Base-by-base conservation (phyloP, 306 rosid genomes). In the Trichosanthes truncata region DNA sequence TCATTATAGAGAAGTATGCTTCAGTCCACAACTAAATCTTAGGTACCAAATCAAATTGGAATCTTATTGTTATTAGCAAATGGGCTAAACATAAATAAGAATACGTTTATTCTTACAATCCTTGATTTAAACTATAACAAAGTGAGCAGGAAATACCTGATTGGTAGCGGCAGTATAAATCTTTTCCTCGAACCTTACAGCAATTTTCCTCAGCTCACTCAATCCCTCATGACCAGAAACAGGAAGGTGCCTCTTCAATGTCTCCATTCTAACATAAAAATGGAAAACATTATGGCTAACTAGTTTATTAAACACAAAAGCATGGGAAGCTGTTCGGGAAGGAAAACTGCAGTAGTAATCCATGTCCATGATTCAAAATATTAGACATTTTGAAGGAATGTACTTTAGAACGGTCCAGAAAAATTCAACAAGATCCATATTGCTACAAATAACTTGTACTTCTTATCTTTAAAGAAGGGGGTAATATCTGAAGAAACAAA, bases 101-200 rank as follows among this genome's bases (percentile, higher is more conserved):
- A 53, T 7, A 20, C 11, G 38, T 29, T 61, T 9, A 14, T 29
- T 29, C 18, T 61, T 61, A 63, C 40, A 46, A 5, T 15, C 35
- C 40, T 45, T 46, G 59, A 46, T 12, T 51, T 46, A 25, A 46
- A 46, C 41, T 25, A 72, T 15, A 51, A 36, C n/a, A 35, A 18
- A 80, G 79, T 20, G 56, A 25, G 40, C 51, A 74, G 40, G 52
- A 79, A 25, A 25, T 84, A 94, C 97, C 95, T 91, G 91, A 82
- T 78, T 91, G 36, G 86, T 84, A 52, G 97, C 90, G 60, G 85
- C 89, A 60, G 74, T 14, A 81, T 81, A 89, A 82, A 91, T 85
- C 85, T 92, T 89, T 48, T 94, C 98, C 87, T 94, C 95, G 81
- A 94, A 91, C 84, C 93, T 92, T 74, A 82, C 84, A 79, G 96